phyloP scores from a whole-genome alignment of 2,329 filamentous ascomycete genomes.

The Clonostachys solani region DNA sequence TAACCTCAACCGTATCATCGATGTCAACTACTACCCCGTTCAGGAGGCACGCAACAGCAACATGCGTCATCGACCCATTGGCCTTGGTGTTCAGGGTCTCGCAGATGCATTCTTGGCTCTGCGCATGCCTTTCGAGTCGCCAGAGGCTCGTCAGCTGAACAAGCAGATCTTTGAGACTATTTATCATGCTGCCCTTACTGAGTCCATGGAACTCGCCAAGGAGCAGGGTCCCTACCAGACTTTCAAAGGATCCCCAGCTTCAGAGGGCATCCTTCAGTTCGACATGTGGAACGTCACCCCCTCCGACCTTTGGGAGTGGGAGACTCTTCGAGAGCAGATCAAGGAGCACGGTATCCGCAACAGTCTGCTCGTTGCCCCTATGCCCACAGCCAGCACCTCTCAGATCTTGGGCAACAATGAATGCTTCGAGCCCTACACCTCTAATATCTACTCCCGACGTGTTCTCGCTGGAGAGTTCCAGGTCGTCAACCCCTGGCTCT shows the following conservation, averaged over 20 bases:
- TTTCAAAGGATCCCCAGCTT: conserved; percentile 90
- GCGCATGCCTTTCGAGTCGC: conserved; percentile 93
- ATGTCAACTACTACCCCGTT: conserved; percentile 98
- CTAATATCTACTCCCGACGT: conserved; percentile 98
- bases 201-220: conserved; percentile 83
- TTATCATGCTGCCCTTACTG: conserved; percentile 91
- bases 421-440: conserved; percentile 99
- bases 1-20: conserved; percentile 98
- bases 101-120: conserved; percentile 97
- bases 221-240: conserved; percentile 80
- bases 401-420: conserved; percentile 99
- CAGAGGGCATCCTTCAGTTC: conserved; percentile 93
- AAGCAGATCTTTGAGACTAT: conserved; percentile 99
- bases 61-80: conserved; percentile 93
- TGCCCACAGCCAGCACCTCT: conserved; percentile 96
- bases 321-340: conserved; percentile 81
- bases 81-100: conserved; percentile 94
- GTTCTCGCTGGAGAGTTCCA: conserved; percentile 98
- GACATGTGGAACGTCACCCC: conserved; percentile 98
- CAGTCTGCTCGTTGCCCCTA: conserved; percentile 90
- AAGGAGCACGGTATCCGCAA: conserved; percentile 92
- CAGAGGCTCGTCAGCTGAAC: conserved; percentile 90
- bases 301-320: conserved; percentile 96
- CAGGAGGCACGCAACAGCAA: conserved; percentile 92
- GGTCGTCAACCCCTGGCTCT: conserved; percentile 97